Percentiles rank a stretch among this genome's conserved stretches.
Conservation (phyloP, 805 yeast species). For the Yamadazyma sp. region DNA sequence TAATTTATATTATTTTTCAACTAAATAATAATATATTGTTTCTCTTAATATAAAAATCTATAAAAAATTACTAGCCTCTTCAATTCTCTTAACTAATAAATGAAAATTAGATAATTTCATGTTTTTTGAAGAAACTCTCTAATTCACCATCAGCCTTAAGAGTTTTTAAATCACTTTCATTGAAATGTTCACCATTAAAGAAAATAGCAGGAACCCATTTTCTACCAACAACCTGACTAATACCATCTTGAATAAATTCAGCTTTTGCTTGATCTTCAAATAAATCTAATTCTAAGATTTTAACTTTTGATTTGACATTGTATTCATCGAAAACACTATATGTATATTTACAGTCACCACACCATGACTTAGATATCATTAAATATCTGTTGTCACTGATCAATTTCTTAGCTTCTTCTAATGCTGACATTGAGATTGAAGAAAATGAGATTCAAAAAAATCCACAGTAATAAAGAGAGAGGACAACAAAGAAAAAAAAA, state of each 20-base stretch:
- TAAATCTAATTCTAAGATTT: slow-evolving; percentile 61
- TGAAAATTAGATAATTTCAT: slow-evolving; percentile 14
- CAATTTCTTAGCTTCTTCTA: slow-evolving; percentile 42
- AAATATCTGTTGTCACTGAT: slow-evolving; percentile 47
- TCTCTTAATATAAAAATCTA: slow-evolving; percentile 1
- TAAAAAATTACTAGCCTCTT: too few relatives aligned
- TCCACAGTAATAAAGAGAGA: too few relatives aligned
- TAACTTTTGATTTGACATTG: slow-evolving; percentile 47
- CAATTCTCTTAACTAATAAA: too few relatives aligned
- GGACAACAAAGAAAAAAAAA: too few relatives aligned
- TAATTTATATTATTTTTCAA: slow-evolving; percentile 9
- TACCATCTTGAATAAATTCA: slow-evolving; percentile 48
- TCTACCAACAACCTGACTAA: slow-evolving; percentile 54
- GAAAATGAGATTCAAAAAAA: too few relatives aligned
- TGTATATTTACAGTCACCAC: slow-evolving; percentile 74
- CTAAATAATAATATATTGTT: slow-evolving; percentile 7
- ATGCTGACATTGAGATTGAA: too few relatives aligned
- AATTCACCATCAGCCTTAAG: slow-evolving; percentile 34
- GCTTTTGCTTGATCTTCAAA: slow-evolving; percentile 48
- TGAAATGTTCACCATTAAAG: slow-evolving; percentile 56
- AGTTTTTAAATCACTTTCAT: slow-evolving; percentile 48
- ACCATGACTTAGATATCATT: slow-evolving; percentile 70
- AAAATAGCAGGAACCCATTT: slow-evolving; percentile 72
- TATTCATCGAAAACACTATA: slow-evolving; percentile 52
- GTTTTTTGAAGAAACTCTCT: slow-evolving; percentile 29